phyloP scores from a whole-genome alignment of 1,284 basidiomycete genomes.

The Schizophyllum amplum region DNA sequence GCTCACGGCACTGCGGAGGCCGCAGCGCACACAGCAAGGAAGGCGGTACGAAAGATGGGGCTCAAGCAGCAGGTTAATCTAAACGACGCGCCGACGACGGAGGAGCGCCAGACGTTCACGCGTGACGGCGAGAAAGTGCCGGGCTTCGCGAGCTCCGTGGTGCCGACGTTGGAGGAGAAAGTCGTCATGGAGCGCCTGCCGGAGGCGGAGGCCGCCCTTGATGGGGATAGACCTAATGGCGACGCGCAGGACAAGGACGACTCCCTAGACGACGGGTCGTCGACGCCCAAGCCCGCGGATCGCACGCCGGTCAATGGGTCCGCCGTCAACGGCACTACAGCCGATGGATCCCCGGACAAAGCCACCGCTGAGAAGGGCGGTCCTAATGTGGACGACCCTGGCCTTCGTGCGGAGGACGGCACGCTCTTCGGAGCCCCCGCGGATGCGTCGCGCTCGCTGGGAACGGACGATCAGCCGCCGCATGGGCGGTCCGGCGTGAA shows the following conservation, averaged over 20 bases:
- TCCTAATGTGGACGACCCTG: constrained; percentile 13
- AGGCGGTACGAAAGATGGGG: constrained; percentile 35
- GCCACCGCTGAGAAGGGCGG: no score
- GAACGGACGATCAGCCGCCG: constrained; percentile 38
- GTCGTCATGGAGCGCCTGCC: constrained; percentile 27
- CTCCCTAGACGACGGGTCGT: background rate
- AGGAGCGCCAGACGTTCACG: constrained; percentile 48
- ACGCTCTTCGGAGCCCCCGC: constrained; percentile 47
- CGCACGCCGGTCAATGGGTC: constrained; percentile 1
- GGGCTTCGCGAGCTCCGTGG: constrained; percentile 57
- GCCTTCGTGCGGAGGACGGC: constrained; percentile 26
- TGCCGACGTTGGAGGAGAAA: constrained; percentile 72
- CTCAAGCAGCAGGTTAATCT: constrained; percentile 24
- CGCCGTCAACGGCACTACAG: background rate
- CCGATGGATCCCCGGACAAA: constrained; percentile 1
- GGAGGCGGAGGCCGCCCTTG: constrained; percentile 7
- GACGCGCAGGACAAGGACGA: background rate
- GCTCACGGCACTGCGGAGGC: constrained; percentile 36
- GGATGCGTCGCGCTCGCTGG: constrained; percentile 34
- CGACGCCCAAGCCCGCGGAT: background rate
- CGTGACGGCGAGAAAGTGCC: constrained; percentile 42
- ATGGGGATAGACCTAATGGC: background rate
- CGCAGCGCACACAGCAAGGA: constrained; percentile 26
- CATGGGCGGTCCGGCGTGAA: constrained; percentile 33
- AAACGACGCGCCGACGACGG: constrained; percentile 33